phyloP scores from a whole-genome alignment of 2,329 filamentous ascomycete genomes.

The Decorospora gaudefroyi region DNA sequence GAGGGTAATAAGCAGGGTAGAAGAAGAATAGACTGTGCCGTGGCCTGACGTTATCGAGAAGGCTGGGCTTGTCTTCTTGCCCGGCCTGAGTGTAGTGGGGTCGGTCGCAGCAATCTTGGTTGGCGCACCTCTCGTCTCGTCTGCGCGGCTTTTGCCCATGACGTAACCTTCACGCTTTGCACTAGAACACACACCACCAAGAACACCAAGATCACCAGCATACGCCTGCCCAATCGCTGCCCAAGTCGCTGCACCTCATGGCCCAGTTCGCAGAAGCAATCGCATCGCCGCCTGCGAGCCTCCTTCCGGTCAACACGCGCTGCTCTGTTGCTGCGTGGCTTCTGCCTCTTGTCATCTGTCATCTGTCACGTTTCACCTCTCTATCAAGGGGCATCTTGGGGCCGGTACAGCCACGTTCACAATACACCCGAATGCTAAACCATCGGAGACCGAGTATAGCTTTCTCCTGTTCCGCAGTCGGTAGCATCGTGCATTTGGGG shows the following conservation, averaged over 20 bases:
- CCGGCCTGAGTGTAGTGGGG: slow-evolving; percentile 24
- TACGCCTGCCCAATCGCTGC: slow-evolving; percentile 19
- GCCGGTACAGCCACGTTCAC: background rate
- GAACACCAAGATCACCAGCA: slow-evolving; percentile 18
- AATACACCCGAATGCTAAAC: background rate
- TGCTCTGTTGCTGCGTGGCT: background rate
- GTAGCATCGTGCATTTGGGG: too few species aligned
- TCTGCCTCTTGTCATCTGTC: slow-evolving; percentile 12
- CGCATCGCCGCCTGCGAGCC: background rate
- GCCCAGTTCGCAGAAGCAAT: slow-evolving; percentile 14
- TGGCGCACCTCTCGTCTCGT: slow-evolving; percentile 11
- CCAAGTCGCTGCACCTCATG: slow-evolving; percentile 11
- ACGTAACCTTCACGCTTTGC: slow-evolving; percentile 20
- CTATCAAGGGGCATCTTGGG: background rate
- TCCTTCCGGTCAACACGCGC: slow-evolving; percentile 1
- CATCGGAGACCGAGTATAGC: too few species aligned
- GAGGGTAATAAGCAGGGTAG: slow-evolving; percentile 9
- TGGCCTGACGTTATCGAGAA: slow-evolving; percentile 35
- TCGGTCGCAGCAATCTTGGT: slow-evolving; percentile 23
- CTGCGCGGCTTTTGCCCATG: slow-evolving; percentile 16
- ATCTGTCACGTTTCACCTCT: slow-evolving; percentile 7
- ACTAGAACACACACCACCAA: slow-evolving; percentile 15
- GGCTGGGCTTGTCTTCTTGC: slow-evolving; percentile 26
- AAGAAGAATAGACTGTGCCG: slow-evolving; percentile 15
- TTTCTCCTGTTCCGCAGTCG: too few species aligned